These are phyloP conservation scores for Pelargonium citronellum DNA, from an alignment of 441 rosid species.

Conservation along the genomic window DNA sequence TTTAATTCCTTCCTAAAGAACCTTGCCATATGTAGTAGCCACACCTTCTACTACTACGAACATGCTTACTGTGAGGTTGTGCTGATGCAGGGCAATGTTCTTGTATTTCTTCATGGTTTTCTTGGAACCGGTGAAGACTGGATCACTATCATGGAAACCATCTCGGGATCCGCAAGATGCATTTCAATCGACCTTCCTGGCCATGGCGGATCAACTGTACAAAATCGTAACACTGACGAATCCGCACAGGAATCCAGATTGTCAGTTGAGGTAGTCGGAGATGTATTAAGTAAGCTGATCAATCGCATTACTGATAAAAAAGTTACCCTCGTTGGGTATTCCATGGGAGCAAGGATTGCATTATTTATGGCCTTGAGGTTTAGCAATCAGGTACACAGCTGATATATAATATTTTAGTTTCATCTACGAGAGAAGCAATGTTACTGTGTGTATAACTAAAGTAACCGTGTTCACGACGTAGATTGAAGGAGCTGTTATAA, in stretches of 20 bases:
- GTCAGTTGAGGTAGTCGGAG: slow-evolving; percentile 54
- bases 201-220: slow-evolving; percentile 63
- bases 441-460: slow-evolving; percentile 10
- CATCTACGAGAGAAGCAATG: background rate
- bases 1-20: slow-evolving; percentile 2
- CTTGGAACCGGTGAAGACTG: slow-evolving; percentile 90
- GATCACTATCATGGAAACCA: slow-evolving; percentile 73
- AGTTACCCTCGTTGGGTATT: slow-evolving; percentile 72
- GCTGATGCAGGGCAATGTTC: slow-evolving; percentile 46
- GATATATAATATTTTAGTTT: slow-evolving; percentile 12
- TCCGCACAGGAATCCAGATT: slow-evolving; percentile 31
- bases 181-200: slow-evolving; percentile 87
- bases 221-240: slow-evolving; percentile 23
- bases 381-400: slow-evolving; percentile 44
- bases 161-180: slow-evolving; percentile 75
- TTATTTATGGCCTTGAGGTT: slow-evolving; percentile 68
- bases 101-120: slow-evolving; percentile 83
- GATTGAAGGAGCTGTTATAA: slow-evolving; percentile 67
- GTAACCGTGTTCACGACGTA: slow-evolving; percentile 23
- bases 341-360: slow-evolving; percentile 93
- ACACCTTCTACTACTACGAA: background rate
- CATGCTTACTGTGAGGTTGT: background rate
- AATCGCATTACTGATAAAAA: slow-evolving; percentile 50
- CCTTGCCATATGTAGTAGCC: background rate
- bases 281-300: slow-evolving; percentile 40